Base-by-base conservation (phyloP, 371 early-diverging fungal species). In the Phascolomyces articulosus region DNA sequence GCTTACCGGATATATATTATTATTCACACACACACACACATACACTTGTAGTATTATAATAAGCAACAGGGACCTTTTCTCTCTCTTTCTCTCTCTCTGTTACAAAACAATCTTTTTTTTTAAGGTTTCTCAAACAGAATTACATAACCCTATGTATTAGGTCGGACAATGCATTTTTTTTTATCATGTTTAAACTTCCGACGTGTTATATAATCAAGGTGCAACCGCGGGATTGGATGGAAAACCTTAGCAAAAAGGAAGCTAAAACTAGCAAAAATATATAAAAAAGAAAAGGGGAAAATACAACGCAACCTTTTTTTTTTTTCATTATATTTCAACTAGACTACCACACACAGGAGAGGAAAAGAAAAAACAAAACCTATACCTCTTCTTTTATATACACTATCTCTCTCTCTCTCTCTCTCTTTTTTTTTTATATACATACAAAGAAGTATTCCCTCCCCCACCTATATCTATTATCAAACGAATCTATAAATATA, bases 151-250 rank as follows among this genome's bases (percentile, higher is more conserved):
- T 29, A 4, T 4, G 9, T 9, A 11, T 6, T 9, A 9, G 18
- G 56, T 29, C 56, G 29, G 29, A 56, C 29, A 34, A 34, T 56
- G 56, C 51, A 51, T 24, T 44, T 7, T n/a, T n/a, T n/a, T n/a
- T n/a, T n/a, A n/a, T n/a, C n/a, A n/a, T n/a, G n/a, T n/a, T n/a
- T n/a, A n/a, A 20, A 56, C 27, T 31, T 31, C 56, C 56, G 56
- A 56, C 31, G 56, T 18, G n/a, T 56, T 56, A 56, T 38, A 56
- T 56, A 56, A 56, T 56, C 56, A 29, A 38, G 56, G 34, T 38
- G 29, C 20, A 23, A 56, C 56, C 56, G 56, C 56, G 56, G 56
- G 56, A 56, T 56, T 38, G 51, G 51, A 23, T 51, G 51, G 51
- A 51, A 51, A 34, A 34, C 34, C 34, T 34, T 34, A 34, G 11